Base-by-base conservation (phyloP, 805 yeast genomes). In the Candida sanyiensis region DNA sequence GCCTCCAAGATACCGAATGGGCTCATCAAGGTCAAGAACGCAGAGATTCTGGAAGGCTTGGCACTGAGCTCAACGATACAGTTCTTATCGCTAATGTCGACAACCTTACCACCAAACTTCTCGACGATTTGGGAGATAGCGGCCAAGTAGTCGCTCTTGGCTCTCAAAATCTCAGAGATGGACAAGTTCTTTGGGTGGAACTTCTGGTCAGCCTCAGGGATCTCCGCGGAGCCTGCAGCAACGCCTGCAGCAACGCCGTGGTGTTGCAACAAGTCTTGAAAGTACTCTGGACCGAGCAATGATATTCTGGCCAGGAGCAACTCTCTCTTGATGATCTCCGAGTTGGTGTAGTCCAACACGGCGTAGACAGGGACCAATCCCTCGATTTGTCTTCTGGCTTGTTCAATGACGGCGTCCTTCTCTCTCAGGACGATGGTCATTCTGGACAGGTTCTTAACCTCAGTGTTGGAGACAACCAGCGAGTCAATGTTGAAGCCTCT, bases 401-500 rank as follows among this genome's bases (percentile, higher is more conserved):
- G 98, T 63, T 93, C 98, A 49, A 93, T 83, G 37, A 93, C 88
- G 19, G 93, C 96, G 56, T 90, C 96, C 62, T 87, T 95, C 45
- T 97, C 98, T 41, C 80, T 81, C 54, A 93, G 70, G 9, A 87
- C 96, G 52, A 93, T 86, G 7, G 98, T 93, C 98, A 93, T 93
- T 61, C 98, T 76, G 22, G 96, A 85, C 51, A 93, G 73, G 59
- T 93, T 97, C 63, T 82, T 79, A 43, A 93, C 97, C 62, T 90
- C 97, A 28, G 98, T 93, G 68, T 81, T 85, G 61, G 96, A 90
- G 33, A 93, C 98, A 43, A 93, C 96, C 48, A 93, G 73, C 9
- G 97, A 90, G 63, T 93, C 98, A 57, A 93, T 93, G 69, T 93
- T 93, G 77, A 93, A 93, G 13, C 98, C 98, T 62, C 98, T 76